phyloP scores from a whole-genome alignment of 2,329 filamentous ascomycete species.

The Ceratocystis huliohia region DNA sequence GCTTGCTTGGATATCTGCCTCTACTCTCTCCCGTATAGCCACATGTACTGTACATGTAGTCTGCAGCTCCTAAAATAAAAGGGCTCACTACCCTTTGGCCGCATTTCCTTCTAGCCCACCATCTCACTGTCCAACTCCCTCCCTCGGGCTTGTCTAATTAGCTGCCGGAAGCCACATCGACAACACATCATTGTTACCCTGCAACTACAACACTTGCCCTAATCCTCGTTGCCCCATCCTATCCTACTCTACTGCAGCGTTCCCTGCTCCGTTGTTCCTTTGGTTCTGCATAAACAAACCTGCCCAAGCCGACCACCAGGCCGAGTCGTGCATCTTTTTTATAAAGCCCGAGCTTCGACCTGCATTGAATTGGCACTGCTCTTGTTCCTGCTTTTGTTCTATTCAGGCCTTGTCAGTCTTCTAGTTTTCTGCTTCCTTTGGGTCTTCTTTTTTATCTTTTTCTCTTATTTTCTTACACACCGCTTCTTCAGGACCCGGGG shows the following conservation, averaged over 20 bases:
- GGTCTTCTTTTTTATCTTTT: not conserved
- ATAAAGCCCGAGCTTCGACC: constrained; percentile 2
- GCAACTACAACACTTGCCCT: not conserved
- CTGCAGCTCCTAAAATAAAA: not conserved
- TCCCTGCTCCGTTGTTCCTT: not conserved
- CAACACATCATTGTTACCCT: constrained; percentile 4
- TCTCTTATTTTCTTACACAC: constrained; percentile 9
- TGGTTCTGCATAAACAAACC: constrained; percentile 4
- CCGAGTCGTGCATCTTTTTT: constrained; percentile 4
- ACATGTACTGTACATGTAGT: not conserved
- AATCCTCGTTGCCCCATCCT: not conserved
- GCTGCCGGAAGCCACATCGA: constrained; percentile 4
- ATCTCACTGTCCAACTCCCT: not conserved
- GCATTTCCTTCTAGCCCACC: too few relatives aligned
- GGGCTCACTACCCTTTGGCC: not conserved
- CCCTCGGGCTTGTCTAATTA: not conserved
- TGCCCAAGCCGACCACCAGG: not conserved
- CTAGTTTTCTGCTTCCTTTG: not conserved
- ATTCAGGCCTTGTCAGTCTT: constrained; percentile 7
- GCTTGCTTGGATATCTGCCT: not conserved
- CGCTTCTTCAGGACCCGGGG: constrained; percentile 27
- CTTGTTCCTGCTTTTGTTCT: constrained; percentile 8
- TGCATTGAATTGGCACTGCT: constrained; percentile 7
- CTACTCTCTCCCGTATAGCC: not conserved
- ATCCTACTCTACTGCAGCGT: not conserved